Evolutionary conservation across 805 yeast species (phyloP).

Genomic region (Brettanomyces bruxellensis): DNA sequence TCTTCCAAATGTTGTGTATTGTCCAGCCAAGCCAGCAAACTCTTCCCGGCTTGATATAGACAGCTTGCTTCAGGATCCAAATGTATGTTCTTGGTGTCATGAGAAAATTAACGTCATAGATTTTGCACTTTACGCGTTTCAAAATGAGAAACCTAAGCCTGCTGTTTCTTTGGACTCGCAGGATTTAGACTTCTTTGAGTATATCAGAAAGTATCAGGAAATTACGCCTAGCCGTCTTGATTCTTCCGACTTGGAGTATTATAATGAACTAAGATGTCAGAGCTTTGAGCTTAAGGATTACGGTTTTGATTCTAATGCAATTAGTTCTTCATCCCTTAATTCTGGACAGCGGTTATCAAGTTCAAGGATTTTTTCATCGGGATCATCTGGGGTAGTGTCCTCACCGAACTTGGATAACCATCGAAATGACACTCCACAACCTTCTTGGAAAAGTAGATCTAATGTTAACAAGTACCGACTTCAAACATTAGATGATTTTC

Average conservation of each 20-base stretch:
- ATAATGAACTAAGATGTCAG: slow-evolving; percentile 20
- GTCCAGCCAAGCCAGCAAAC: slow-evolving; percentile 9
- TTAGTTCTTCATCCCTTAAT: slow-evolving; percentile 11
- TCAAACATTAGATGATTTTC: slow-evolving; percentile 83
- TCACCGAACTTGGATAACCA: neutral
- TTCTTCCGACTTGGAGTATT: slow-evolving; percentile 17
- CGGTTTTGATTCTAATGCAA: slow-evolving; percentile 13
- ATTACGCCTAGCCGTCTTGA: slow-evolving; percentile 12
- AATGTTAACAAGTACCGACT: slow-evolving; percentile 37
- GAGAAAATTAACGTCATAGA: slow-evolving; percentile 20
- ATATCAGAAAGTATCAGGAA: slow-evolving; percentile 8
- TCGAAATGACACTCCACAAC: neutral
- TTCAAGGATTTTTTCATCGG: neutral
- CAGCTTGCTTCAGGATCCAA: slow-evolving; percentile 8
- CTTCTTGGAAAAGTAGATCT: neutral
- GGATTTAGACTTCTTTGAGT: neutral
- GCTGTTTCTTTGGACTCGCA: neutral
- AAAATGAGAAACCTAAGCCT: slow-evolving; percentile 19
- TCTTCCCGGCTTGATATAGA: slow-evolving; percentile 10
- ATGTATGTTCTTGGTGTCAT: slow-evolving; percentile 7
- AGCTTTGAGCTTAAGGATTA: slow-evolving; percentile 33
- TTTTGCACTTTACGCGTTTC: slow-evolving; percentile 21
- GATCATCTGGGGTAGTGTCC: neutral
- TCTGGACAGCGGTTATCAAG: too few relatives aligned
- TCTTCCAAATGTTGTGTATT: slow-evolving; percentile 33